These are phyloP conservation scores for Neurospora sp. DNA, from an alignment of 495 filamentous ascomycete genomes.

Conservation along the genomic window DNA sequence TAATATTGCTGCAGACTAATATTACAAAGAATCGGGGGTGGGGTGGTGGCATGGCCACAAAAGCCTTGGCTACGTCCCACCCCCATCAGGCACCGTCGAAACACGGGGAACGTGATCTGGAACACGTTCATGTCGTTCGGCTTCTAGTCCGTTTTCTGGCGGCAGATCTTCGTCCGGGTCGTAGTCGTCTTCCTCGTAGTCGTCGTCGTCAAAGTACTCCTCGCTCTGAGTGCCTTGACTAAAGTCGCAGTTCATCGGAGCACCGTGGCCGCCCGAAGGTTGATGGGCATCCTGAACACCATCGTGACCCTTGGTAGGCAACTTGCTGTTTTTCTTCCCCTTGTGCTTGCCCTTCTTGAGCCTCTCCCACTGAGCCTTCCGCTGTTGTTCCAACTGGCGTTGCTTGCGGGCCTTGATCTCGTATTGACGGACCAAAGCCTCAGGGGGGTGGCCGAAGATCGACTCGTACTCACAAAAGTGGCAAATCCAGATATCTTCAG, in stretches of 20 bases:
- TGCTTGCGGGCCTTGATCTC: conserved; percentile 88
- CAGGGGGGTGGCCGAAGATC: conserved; percentile 74
- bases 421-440: conserved; percentile 80
- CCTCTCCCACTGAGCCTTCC: conserved; percentile 77
- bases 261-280: conserved; percentile 14
- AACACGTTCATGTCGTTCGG: conserved; percentile 14
- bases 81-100: conserved; percentile 6
- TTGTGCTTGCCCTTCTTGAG: conserved; percentile 92
- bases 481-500: conserved; percentile 86
- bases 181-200: conserved; percentile 27
- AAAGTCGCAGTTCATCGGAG: conserved; percentile 19
- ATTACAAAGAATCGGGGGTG: not conserved
- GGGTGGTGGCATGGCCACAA: not conserved
- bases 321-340: conserved; percentile 56
- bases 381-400: conserved; percentile 71
- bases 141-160: conserved; percentile 12
- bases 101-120: not conserved
- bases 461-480: conserved; percentile 85
- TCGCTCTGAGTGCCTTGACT: conserved; percentile 19
- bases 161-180: conserved; percentile 23
- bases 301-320: conserved; percentile 40
- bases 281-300: conserved; percentile 17
- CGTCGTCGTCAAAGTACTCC: conserved; percentile 30
- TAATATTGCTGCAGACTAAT: not conserved
- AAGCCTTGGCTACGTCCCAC: conserved; percentile 5